A percentile compares a stretch with the other conserved stretches of the same genome.
These are phyloP conservation scores for Nemania diffusa DNA, from an alignment of 2,329 filamentous ascomycete genomes.

Conservation along the genomic window DNA sequence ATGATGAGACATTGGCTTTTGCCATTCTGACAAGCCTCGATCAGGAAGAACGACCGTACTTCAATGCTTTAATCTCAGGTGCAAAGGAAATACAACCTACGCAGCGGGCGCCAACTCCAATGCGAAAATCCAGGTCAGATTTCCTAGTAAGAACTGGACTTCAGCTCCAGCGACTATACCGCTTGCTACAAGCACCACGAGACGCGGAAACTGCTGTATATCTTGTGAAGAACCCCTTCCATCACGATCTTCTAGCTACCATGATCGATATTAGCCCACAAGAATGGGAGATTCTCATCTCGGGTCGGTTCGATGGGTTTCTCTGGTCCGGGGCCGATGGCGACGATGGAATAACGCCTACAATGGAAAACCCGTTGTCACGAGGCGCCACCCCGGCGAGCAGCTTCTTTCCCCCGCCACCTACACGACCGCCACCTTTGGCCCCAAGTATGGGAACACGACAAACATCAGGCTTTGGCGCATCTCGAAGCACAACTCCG, in stretches of 20 bases:
- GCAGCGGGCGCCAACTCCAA: slow-evolving; percentile 74
- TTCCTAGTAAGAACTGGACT: slow-evolving; percentile 79
- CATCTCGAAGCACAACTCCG: slow-evolving; percentile 60
- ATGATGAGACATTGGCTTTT: slow-evolving; percentile 93
- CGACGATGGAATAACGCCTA: slow-evolving; percentile 57
- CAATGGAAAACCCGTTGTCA: slow-evolving; percentile 56
- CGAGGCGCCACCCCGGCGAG: slow-evolving; percentile 65
- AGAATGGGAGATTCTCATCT: slow-evolving; percentile 97
- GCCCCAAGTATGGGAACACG: slow-evolving; percentile 56
- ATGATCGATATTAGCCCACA: slow-evolving; percentile 86
- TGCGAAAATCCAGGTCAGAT: slow-evolving; percentile 73
- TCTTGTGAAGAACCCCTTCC: slow-evolving; percentile 80
- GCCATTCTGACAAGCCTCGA: slow-evolving; percentile 91
- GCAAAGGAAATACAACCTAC: slow-evolving; percentile 66
- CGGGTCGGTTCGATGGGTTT: slow-evolving; percentile 94
- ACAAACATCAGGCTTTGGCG: slow-evolving; percentile 53
- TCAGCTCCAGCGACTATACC: slow-evolving; percentile 86
- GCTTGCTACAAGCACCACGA: slow-evolving; percentile 76
- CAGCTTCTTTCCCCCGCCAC: slow-evolving; percentile 56
- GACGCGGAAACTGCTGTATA: slow-evolving; percentile 89
- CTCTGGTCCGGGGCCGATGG: slow-evolving; percentile 88
- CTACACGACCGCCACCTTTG: slow-evolving; percentile 54
- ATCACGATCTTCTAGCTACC: slow-evolving; percentile 88
- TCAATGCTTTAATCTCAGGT: slow-evolving; percentile 80
- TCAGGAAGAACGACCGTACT: slow-evolving; percentile 78